These are phyloP conservation scores for Psidium friedrichsthalianum DNA, from an alignment of 345 rosid genomes.

Conservation along the genomic window DNA sequence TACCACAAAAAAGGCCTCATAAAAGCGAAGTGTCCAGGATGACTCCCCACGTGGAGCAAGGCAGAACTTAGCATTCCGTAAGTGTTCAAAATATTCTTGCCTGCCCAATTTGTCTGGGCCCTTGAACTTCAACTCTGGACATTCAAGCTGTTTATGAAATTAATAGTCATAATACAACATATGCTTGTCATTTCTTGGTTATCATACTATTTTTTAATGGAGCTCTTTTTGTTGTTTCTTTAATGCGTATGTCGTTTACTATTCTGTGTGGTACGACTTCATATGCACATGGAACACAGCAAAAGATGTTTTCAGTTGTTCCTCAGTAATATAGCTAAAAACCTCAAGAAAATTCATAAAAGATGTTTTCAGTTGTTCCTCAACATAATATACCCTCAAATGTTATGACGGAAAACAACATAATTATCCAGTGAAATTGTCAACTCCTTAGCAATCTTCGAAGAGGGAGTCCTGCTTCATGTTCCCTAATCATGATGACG, in stretches of 20 bases:
- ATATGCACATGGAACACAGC: background rate
- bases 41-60: conserved; percentile 97
- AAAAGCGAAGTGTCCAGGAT: conserved; percentile 97
- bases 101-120: conserved; percentile 78
- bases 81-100: conserved; percentile 79
- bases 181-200: background rate
- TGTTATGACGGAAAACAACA: background rate
- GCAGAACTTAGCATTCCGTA: conserved; percentile 87
- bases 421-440: background rate
- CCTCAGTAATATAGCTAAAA: background rate
- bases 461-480: background rate
- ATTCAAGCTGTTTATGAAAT: conserved; percentile 72
- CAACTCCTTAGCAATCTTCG: background rate
- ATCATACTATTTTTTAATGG: background rate
- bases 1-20: conserved; percentile 93
- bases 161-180: background rate
- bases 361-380: background rate
- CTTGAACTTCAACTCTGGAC: conserved; percentile 85
- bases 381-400: background rate
- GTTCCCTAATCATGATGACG: background rate
- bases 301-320: background rate
- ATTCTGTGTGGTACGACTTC: background rate
- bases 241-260: background rate
- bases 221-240: background rate
- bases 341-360: background rate